Evolutionary conservation across 192 early-diverging fungal genomes (phyloP).

Genomic region (Helicostylum pulchrum): DNA sequence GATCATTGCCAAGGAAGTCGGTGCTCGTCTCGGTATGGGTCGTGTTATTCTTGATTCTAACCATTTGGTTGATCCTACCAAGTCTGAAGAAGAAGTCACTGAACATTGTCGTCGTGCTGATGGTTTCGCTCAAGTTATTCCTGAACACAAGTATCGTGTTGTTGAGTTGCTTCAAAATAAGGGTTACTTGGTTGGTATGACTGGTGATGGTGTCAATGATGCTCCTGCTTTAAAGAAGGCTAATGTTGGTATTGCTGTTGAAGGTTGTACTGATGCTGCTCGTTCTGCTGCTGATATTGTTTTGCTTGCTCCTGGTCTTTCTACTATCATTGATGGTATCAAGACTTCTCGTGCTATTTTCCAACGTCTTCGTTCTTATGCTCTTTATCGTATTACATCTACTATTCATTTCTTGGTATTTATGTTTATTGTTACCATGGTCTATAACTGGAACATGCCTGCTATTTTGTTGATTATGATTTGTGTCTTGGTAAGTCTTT

Average conservation of each 20-base stretch:
- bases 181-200: conserved; percentile 80
- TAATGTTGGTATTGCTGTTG: conserved; percentile 91
- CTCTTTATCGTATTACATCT: conserved; percentile 88
- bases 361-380: conserved; percentile 87
- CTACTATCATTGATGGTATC: conserved; percentile 87
- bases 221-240: conserved; percentile 94
- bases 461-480: conserved; percentile 82
- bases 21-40: conserved; percentile 80
- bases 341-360: conserved; percentile 85
- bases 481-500: conserved; percentile 60
- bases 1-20: conserved; percentile 88
- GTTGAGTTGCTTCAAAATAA: conserved; percentile 87
- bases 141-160: conserved; percentile 92
- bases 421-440: conserved; percentile 86
- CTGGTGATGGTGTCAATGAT: conserved; percentile 95
- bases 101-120: conserved; percentile 79
- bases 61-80: conserved; percentile 63
- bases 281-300: conserved; percentile 93
- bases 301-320: conserved; percentile 77
- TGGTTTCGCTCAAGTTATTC: conserved; percentile 93
- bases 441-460: conserved; percentile 78
- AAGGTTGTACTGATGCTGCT: conserved; percentile 89
- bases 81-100: conserved; percentile 65
- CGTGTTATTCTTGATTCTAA: conserved; percentile 82
- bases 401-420: conserved; percentile 93